phyloP scores from a whole-genome alignment of 768 basidiomycete genomes.

The Agaricus bisporus region DNA sequence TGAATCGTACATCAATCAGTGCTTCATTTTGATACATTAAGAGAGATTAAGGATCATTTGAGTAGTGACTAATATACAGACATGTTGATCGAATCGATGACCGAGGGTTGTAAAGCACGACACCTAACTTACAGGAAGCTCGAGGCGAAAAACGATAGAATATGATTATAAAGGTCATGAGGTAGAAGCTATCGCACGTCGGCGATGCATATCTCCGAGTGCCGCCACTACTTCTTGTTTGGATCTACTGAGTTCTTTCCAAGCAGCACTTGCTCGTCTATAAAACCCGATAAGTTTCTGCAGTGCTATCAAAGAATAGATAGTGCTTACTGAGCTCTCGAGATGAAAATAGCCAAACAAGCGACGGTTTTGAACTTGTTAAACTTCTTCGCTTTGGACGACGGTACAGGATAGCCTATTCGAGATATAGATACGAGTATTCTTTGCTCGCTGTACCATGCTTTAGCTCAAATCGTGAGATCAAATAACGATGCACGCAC shows the following conservation, averaged over 20 bases:
- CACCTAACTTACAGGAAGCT: slow-evolving; percentile 3
- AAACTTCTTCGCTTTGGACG: slow-evolving; percentile 30
- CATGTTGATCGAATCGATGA: not conserved
- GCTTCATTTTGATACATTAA: slow-evolving; percentile 4
- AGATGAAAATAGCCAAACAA: slow-evolving; percentile 56
- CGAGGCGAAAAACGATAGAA: slow-evolving; percentile 2
- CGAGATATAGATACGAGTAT: slow-evolving; percentile 72
- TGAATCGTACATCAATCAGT: no score
- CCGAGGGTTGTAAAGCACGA: slow-evolving; percentile 11
- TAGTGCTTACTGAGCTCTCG: slow-evolving; percentile 52
- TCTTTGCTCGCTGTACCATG: slow-evolving; percentile 51
- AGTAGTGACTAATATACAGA: slow-evolving; percentile 13
- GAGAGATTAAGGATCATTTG: slow-evolving; percentile 4
- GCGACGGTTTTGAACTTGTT: slow-evolving; percentile 53
- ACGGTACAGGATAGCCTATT: slow-evolving; percentile 59
- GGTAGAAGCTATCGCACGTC: slow-evolving; percentile 27
- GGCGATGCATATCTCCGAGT: slow-evolving; percentile 62
- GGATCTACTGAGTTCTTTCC: slow-evolving; percentile 56
- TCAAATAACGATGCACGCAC: slow-evolving; percentile 31
- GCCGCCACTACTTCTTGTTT: slow-evolving; percentile 62
- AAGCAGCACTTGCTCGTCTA: slow-evolving; percentile 56
- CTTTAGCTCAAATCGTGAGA: not conserved
- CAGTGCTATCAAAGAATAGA: not conserved
- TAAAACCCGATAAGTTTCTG: not conserved
- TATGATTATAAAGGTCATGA: slow-evolving; percentile 2